Conservation (phyloP, 2,329 filamentous ascomycete species). For the Hypoxylon sp. region DNA sequence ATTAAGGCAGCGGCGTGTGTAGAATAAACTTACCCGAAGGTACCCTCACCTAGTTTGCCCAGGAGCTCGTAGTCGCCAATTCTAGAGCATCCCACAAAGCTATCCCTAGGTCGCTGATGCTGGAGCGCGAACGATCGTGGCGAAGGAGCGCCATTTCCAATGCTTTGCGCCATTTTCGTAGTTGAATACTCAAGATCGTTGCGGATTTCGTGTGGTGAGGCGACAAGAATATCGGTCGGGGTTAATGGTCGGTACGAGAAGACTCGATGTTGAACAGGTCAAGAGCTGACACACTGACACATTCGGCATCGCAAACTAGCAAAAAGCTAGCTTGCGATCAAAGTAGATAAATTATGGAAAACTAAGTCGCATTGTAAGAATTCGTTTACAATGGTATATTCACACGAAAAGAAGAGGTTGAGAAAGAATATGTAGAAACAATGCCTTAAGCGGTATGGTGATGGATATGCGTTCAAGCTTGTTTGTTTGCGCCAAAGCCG, state of each 20-base stretch:
- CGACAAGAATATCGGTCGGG: constrained; percentile 27
- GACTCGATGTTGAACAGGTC: constrained; percentile 12
- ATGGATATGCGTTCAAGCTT: constrained; percentile 5
- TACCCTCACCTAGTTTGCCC: constrained; percentile 92
- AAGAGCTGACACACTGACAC: constrained; percentile 21
- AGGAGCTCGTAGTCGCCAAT: constrained; percentile 85
- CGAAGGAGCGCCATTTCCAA: constrained; percentile 60
- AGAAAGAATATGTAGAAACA: constrained; percentile 16
- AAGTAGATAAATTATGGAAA: constrained; percentile 18
- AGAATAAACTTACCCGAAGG: constrained; percentile 80
- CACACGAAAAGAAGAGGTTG: background rate
- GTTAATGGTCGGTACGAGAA: constrained; percentile 6
- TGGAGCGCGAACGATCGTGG: constrained; percentile 71
- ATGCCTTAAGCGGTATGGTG: background rate
- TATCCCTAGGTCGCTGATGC: constrained; percentile 68
- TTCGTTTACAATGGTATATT: background rate
- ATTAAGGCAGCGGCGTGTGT: constrained; percentile 39
- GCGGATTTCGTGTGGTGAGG: background rate
- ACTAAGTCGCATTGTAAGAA: constrained; percentile 22
- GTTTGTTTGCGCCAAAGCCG: constrained; percentile 19
- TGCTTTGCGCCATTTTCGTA: constrained; percentile 30
- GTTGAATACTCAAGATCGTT: background rate
- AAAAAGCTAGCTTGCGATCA: constrained; percentile 27
- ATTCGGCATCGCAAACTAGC: constrained; percentile 38
- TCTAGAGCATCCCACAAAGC: constrained; percentile 87